Conservation (phyloP, 169 alveolate genomes). For the Prorocentrum cordatum region DNA sequence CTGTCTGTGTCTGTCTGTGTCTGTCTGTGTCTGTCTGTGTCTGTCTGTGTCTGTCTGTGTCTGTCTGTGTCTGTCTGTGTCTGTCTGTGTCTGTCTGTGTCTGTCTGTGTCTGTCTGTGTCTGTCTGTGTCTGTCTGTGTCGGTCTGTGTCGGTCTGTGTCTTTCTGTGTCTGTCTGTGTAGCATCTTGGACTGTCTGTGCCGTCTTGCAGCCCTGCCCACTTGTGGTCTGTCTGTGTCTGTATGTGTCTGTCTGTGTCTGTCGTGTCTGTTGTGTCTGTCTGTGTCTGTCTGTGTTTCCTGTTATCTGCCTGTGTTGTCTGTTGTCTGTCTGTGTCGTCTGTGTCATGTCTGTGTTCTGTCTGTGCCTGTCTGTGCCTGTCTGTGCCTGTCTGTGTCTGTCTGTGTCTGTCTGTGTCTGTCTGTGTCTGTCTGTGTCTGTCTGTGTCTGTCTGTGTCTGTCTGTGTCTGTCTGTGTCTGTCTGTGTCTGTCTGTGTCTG, state of each 20-base stretch:
- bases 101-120: neutral
- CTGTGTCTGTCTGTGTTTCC: neutral
- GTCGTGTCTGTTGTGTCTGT: neutral
- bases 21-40: neutral
- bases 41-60: neutral
- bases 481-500: neutral
- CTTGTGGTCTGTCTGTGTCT: neutral
- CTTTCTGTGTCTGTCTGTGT: neutral
- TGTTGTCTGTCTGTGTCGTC: neutral
- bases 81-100: neutral
- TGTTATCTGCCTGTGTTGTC: neutral
- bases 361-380: constrained; percentile 8
- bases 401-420: constrained; percentile 1
- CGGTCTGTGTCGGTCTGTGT: neutral
- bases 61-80: neutral
- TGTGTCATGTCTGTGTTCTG: constrained; percentile 13
- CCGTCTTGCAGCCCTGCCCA: too few relatives aligned
- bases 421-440: too few relatives aligned
- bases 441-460: too few relatives aligned
- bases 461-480: constrained; percentile 12
- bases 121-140: neutral
- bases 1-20: neutral
- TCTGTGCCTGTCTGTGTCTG: constrained; percentile 5
- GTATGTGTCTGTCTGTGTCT: neutral
- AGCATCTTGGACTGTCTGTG: neutral